Conservation (phyloP, 257 asterid species). For the Scutellaria minor region DNA sequence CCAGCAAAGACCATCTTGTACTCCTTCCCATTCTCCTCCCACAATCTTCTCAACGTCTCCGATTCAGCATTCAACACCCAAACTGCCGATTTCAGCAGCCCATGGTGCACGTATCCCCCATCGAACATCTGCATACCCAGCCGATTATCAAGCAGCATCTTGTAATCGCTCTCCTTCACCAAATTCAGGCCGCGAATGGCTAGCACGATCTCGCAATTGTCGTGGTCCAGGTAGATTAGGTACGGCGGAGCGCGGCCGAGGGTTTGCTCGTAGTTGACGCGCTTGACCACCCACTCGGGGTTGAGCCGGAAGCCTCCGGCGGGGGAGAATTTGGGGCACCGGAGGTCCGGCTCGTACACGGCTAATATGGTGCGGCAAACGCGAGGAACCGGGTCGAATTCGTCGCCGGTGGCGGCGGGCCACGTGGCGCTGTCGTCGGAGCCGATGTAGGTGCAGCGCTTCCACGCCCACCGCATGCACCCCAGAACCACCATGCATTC, state of each 20-base stretch:
- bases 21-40: constrained; percentile 77
- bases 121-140: constrained; percentile 94
- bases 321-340: constrained; percentile 62
- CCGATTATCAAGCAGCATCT: constrained; percentile 70
- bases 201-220: constrained; percentile 69
- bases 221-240: constrained; percentile 77
- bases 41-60: constrained; percentile 59
- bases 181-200: constrained; percentile 86
- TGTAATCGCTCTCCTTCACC: constrained; percentile 76
- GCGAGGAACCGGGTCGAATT: constrained; percentile 81
- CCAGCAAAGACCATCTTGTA: constrained; percentile 87
- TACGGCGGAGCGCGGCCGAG: constrained; percentile 88
- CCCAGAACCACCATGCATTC: constrained; percentile 76
- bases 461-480: constrained; percentile 96
- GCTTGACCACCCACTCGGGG: constrained; percentile 76
- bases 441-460: constrained; percentile 95
- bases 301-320: constrained; percentile 66
- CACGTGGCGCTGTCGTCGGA: constrained; percentile 87
- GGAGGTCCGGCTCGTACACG: constrained; percentile 80
- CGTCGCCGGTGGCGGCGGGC: constrained; percentile 76
- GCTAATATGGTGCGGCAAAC: constrained; percentile 82
- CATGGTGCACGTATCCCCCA: constrained; percentile 94
- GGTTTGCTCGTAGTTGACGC: constrained; percentile 76
- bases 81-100: constrained; percentile 80
- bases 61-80: constrained; percentile 81